phyloP scores from a whole-genome alignment of 2,329 filamentous ascomycete species.

The Penicillium hordei region DNA sequence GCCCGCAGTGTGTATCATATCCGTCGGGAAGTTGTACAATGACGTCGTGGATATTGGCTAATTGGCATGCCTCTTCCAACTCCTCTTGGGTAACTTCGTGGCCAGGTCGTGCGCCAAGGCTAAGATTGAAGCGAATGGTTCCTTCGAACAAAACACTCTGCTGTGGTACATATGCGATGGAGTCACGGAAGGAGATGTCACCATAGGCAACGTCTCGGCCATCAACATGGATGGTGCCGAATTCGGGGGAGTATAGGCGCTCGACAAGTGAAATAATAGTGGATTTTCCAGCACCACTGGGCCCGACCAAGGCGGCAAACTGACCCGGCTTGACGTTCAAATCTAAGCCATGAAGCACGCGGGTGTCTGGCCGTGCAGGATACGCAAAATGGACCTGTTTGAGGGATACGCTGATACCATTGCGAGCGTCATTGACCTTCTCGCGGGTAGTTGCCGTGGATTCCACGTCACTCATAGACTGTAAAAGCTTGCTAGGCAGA shows the following conservation, averaged over 20 bases:
- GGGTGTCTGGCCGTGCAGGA: slow-evolving; percentile 60
- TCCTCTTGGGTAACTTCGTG: slow-evolving; percentile 54
- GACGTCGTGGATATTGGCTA: slow-evolving; percentile 69
- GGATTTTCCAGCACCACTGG: slow-evolving; percentile 66
- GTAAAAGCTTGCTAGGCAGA: neutral
- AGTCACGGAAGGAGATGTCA: slow-evolving; percentile 42
- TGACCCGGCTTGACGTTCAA: slow-evolving; percentile 50
- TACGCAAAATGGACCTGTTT: slow-evolving; percentile 64
- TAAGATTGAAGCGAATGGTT: slow-evolving; percentile 47
- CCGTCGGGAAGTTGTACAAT: slow-evolving; percentile 62
- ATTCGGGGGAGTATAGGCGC: slow-evolving; percentile 54
- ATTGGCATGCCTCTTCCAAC: slow-evolving; percentile 63
- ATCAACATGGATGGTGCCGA: slow-evolving; percentile 54
- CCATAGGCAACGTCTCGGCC: slow-evolving; percentile 45
- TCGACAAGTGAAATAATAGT: slow-evolving; percentile 61
- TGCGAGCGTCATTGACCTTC: slow-evolving; percentile 12
- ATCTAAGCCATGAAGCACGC: slow-evolving; percentile 57
- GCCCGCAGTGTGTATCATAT: slow-evolving; percentile 52
- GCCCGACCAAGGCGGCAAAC: slow-evolving; percentile 61
- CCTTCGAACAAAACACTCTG: slow-evolving; percentile 49
- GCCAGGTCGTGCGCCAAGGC: slow-evolving; percentile 49
- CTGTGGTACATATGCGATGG: slow-evolving; percentile 49
- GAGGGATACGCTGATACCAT: slow-evolving; percentile 52
- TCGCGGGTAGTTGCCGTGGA: neutral
- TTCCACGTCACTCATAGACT: slow-evolving; percentile 1